Evolutionary conservation across 495 filamentous ascomycete species (phyloP).

Genomic region (Penicillium angulare): DNA sequence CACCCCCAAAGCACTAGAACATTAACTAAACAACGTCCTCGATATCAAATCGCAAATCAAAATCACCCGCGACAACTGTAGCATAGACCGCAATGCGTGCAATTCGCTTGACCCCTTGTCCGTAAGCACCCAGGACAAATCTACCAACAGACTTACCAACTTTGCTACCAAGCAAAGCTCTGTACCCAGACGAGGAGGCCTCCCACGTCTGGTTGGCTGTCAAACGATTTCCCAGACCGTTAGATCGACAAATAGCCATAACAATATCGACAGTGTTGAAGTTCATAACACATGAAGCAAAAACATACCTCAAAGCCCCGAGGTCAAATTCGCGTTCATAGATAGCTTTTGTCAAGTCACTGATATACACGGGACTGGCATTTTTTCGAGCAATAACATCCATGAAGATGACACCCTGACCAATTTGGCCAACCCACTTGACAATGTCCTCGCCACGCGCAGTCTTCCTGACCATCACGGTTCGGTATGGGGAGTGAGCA

Average conservation of each 20-base stretch:
- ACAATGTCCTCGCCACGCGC: no score
- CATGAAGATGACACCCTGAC: neutral
- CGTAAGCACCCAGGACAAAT: neutral
- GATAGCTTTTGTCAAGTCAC: neutral
- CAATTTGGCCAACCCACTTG: neutral
- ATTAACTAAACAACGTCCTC: no score
- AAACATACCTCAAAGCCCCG: neutral
- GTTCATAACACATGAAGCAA: neutral
- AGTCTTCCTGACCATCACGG: no score
- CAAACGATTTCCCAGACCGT: neutral
- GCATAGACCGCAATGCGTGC: no score
- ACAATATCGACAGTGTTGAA: neutral
- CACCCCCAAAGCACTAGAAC: no score
- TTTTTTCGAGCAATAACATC: neutral
- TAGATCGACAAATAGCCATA: neutral
- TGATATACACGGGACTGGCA: neutral
- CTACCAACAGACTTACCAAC: neutral
- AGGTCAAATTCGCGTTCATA: neutral
- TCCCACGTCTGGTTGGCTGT: neutral
- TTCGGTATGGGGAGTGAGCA: neutral
- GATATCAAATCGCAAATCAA: no score
- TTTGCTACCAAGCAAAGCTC: neutral
- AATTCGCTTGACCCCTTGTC: neutral
- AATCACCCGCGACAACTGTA: no score
- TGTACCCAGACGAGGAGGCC: neutral